Evolutionary conservation across 1,284 basidiomycete genomes (phyloP).

Genomic region (Sanghuangporus baumii): DNA sequence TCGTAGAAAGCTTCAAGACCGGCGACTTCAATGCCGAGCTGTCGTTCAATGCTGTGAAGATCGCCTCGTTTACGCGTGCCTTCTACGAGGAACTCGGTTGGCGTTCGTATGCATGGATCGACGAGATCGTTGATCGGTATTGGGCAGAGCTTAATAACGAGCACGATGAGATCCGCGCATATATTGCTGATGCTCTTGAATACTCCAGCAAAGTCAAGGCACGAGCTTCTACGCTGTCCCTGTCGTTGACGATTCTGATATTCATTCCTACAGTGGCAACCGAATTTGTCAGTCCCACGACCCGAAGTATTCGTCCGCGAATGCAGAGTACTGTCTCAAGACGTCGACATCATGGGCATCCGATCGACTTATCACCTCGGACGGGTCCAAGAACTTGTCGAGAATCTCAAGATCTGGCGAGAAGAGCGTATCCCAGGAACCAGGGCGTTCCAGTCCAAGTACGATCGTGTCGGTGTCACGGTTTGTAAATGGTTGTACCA

Average conservation of each 20-base stretch:
- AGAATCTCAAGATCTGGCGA: conserved; percentile 62
- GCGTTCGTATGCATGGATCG: conserved; percentile 75
- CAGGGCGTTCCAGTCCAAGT: conserved; percentile 74
- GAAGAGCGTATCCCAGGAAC: conserved; percentile 65
- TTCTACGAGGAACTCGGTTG: conserved; percentile 72
- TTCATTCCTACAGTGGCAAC: conserved; percentile 43
- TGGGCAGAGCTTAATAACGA: conserved; percentile 73
- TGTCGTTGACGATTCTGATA: neutral
- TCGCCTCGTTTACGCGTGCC: conserved; percentile 53
- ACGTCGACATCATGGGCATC: conserved; percentile 74
- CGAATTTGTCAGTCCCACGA: conserved; percentile 64
- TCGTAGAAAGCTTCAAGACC: conserved; percentile 54
- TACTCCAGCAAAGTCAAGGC: conserved; percentile 73
- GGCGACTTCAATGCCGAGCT: conserved; percentile 74
- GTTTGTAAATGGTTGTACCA: conserved; percentile 76
- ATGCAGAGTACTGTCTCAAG: conserved; percentile 50
- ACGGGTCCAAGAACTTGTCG: conserved; percentile 55
- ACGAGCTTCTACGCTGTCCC: conserved; percentile 17
- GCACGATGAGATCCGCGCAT: conserved; percentile 74
- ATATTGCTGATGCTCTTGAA: conserved; percentile 70
- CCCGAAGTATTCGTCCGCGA: conserved; percentile 70
- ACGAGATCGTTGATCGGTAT: conserved; percentile 59
- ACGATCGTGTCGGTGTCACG: conserved; percentile 68
- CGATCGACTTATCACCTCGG: conserved; percentile 59
- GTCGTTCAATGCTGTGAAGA: conserved; percentile 65